These are phyloP conservation scores for Rhytidhysteron rufulum DNA, from an alignment of 2,329 filamentous ascomycete species.

Conservation along the genomic window DNA sequence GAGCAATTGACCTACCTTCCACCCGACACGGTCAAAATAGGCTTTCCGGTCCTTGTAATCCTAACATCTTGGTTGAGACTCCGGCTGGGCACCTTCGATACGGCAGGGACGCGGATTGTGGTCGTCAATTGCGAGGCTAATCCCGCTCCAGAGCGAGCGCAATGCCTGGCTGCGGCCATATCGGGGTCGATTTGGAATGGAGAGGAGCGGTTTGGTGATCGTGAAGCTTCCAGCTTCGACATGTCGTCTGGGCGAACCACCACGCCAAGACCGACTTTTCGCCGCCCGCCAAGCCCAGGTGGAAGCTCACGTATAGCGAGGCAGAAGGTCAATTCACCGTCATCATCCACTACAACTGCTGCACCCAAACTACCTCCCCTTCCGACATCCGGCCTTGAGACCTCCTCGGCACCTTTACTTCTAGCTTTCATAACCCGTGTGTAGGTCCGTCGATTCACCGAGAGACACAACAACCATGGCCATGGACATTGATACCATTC, in stretches of 20 bases:
- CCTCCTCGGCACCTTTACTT: too few relatives aligned
- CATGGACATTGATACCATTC: conserved; percentile 85
- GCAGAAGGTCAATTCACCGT: conserved; percentile 2
- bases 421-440: too few relatives aligned
- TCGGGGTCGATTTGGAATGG: conserved; percentile 28
- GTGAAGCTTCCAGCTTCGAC: conserved; percentile 13
- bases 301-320: not conserved
- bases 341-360: not conserved
- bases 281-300: conserved; percentile 2
- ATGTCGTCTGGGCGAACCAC: conserved; percentile 8
- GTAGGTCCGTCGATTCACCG: too few relatives aligned
- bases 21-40: conserved; percentile 82
- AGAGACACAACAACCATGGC: conserved; percentile 34
- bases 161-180: conserved; percentile 38
- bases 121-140: conserved; percentile 27
- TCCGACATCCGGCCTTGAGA: not conserved
- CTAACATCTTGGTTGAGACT: conserved; percentile 69
- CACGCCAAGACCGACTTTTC: conserved; percentile 8
- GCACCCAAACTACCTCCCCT: not conserved
- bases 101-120: conserved; percentile 20
- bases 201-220: conserved; percentile 19
- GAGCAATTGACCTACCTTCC: conserved; percentile 64
- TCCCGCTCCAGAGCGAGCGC: conserved; percentile 35
- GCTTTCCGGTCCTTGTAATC: conserved; percentile 94
- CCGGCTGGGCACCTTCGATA: conserved; percentile 25